Evolutionary conservation across 352 stramenopile species (phyloP), one percentile per base, ranked within the genome.

Genomic region (Phytophthora ohioensis): DNA sequence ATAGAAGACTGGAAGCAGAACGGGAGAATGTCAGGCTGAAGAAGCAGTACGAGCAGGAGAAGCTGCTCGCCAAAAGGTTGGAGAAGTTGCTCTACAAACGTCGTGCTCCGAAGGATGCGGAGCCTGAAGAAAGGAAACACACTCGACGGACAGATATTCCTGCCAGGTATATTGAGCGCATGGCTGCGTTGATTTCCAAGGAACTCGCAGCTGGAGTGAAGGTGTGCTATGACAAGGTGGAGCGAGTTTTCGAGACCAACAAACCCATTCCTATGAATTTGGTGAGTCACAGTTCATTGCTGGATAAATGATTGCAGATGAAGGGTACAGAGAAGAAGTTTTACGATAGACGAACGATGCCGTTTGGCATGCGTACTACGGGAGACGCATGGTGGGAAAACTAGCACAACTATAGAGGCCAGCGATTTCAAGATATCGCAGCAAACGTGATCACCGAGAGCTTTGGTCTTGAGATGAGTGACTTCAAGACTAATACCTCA

Each of bases 391-490:
- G 78, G 71, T 87, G 79, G 79, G 45, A 73, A 17, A 71, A 54
- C 34, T 76, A 51, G 57, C 58, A 74, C 15, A 75, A 80, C 13
- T 78, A 71, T 48, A 62, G 59, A 65, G 68, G 69, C 5, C 45
- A 70, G 1, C 39, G 63, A 11, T 66, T 62, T 32, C 68, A 70
- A 51, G 62, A 75, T 27, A 63, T 62, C 27, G 74, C 73, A 9
- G 61, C 82, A n/a, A 76, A 90, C 59, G 85, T 79, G 35, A 73
- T 90, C 11, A 58, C 82, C 7, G 80, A 92, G 54, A 70, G 76
- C 49, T 85, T 82, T 71, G 76, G 81, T 21, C 17, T 90, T 4
- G 82, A 90, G 63, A 69, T 89, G 62, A 63, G 75, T 10, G 79
- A 70, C 17, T 71, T 70, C 45, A 81, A 51, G 72, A 85, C 81